Evolutionary conservation across 2,329 filamentous ascomycete species (phyloP).

Genomic region (Sporothrix inflata): DNA sequence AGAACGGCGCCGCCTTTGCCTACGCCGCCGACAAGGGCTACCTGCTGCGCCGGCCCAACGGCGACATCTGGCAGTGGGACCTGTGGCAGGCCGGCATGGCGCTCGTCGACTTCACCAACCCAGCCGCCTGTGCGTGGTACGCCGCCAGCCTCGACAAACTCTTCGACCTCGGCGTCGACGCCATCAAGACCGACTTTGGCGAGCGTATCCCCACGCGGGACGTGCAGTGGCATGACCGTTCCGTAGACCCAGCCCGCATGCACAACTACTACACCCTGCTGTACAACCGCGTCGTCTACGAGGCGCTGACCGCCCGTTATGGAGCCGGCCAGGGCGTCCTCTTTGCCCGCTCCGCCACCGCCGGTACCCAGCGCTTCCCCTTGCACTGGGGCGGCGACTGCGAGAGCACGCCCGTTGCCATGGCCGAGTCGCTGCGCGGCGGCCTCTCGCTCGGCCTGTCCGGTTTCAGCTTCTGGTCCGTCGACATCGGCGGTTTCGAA

Average conservation of each 20-base stretch:
- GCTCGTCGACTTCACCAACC: conserved; percentile 74
- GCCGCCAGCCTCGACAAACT: conserved; percentile 62
- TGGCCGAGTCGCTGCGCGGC: conserved; percentile 61
- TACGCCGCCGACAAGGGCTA: conserved; percentile 68
- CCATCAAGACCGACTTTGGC: conserved; percentile 77
- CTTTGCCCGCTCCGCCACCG: conserved; percentile 69
- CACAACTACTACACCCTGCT: conserved; percentile 78
- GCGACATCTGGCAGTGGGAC: conserved; percentile 76
- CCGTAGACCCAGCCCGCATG: conserved; percentile 66
- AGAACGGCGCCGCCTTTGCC: conserved; percentile 68
- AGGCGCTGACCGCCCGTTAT: conserved; percentile 61
- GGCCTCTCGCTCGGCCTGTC: conserved; percentile 39
- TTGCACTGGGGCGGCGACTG: conserved; percentile 76
- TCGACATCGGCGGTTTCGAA: conserved; percentile 57
- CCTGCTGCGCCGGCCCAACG: conserved; percentile 69
- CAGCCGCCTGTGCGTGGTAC: conserved; percentile 68
- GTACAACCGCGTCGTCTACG: conserved; percentile 72
- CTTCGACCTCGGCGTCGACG: conserved; percentile 70
- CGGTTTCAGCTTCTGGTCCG: conserved; percentile 40
- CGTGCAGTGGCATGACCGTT: conserved; percentile 65
- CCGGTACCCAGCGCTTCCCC: conserved; percentile 71
- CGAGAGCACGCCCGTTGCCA: conserved; percentile 72
- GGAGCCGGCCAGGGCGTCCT: conserved; percentile 60
- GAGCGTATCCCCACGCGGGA: conserved; percentile 70
- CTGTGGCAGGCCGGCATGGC: conserved; percentile 79